Evolutionary conservation across 176 grass and related monocot species (phyloP), one percentile per base, ranked within the genome.

Genomic region (Triticum urartu): DNA sequence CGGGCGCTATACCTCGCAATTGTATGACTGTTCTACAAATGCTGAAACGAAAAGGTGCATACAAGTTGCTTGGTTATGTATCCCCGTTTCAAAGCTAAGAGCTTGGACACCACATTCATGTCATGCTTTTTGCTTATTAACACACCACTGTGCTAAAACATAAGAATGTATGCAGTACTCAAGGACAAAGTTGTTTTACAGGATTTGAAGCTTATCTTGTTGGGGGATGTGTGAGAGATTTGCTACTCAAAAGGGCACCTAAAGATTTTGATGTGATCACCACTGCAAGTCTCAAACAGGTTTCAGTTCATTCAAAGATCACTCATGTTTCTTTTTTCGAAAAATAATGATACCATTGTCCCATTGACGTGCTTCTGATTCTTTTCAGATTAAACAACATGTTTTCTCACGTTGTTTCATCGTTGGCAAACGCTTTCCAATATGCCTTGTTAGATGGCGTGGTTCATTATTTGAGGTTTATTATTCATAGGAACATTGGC

Each of bases 231-330:
- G 93, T 98, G 75, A 94, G 95, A 85, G 91, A 98, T 84, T 91
- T 98, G 82, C 64, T 95, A 71, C 78, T 98, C 64, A 92, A 95
- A 43, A 86, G 90, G 78, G 79, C 72, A 38, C 95, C 95, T 47
- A 98, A 98, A 89, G 95, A 98, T 83, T 98, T 98, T 84, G 95
- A 98, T 78, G 70, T 98, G 24, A 94, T 95, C 62, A 98, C 93
- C 7, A 91, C 88, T 77, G 95, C 95, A 81, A 92, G 86, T 86
- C 93, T 95, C 34, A 20, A 60, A 81, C 86, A 98, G 95, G 95
- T 98, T 87, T 87, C 79, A 65, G 35, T 71, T 39, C 81, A 71
- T 79, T 79, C 64, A 68, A 56, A 75, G 60, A 75, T 68, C 67
- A 70, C 45, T 82, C 63, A 1, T 64, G 25, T 68, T 79, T 54